Evolutionary conservation across 352 stramenopile species (phyloP).

Genomic region (Phytophthora chlamydospora): DNA sequence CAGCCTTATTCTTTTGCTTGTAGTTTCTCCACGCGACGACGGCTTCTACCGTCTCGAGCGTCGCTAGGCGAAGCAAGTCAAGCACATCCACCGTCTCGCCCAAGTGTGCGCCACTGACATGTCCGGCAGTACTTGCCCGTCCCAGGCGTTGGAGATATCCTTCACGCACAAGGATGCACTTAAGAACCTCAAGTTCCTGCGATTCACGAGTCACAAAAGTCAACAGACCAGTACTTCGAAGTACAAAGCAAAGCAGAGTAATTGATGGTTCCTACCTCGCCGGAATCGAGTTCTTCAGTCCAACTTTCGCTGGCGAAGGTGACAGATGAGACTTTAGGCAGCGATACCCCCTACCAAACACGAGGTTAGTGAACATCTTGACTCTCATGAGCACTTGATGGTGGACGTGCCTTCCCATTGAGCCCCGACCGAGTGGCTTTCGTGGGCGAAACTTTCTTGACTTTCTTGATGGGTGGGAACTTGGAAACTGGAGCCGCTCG

Average conservation of each 20-base stretch:
- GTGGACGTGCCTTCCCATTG: slow-evolving; percentile 22
- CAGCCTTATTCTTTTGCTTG: slow-evolving; percentile 21
- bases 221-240: not conserved
- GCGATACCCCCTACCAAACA: slow-evolving; percentile 18
- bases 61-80: slow-evolving; percentile 86
- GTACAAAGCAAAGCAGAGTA: not conserved
- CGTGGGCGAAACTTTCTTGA: slow-evolving; percentile 22
- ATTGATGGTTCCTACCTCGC: slow-evolving; percentile 42
- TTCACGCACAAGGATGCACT: slow-evolving; percentile 90
- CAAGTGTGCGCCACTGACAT: slow-evolving; percentile 60
- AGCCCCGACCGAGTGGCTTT: slow-evolving; percentile 7
- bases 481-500: slow-evolving; percentile 9
- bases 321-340: slow-evolving; percentile 51
- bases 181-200: slow-evolving; percentile 90
- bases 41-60: slow-evolving; percentile 89
- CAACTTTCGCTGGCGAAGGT: slow-evolving; percentile 35
- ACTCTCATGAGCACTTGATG: too few species aligned
- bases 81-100: slow-evolving; percentile 83
- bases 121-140: slow-evolving; percentile 46
- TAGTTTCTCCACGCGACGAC: slow-evolving; percentile 76
- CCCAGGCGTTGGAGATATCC: slow-evolving; percentile 84
- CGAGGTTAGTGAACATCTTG: not conserved
- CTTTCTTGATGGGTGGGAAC: slow-evolving; percentile 38
- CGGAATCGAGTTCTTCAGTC: slow-evolving; percentile 45
- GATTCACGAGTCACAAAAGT: not conserved